Percentiles rank a stretch among this genome's conserved stretches.
These are phyloP conservation scores for Diaporthe humulicola DNA, from an alignment of 2,329 filamentous ascomycete species.

Conservation along the genomic window DNA sequence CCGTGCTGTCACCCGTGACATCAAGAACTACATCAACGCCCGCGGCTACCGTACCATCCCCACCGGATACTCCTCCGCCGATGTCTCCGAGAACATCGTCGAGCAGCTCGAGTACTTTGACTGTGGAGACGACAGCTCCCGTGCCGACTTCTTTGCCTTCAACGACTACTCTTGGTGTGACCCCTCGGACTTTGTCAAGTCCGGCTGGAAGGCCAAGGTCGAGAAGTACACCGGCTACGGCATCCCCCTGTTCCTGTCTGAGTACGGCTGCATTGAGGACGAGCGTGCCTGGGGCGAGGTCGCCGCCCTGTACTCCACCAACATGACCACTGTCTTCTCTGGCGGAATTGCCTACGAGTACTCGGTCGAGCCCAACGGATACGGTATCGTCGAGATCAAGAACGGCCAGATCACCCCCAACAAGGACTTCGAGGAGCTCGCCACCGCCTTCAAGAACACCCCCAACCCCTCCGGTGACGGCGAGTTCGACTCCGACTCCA, in stretches of 20 bases:
- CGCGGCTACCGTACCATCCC: slow-evolving; percentile 75
- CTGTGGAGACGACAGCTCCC: slow-evolving; percentile 86
- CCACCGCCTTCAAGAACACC: slow-evolving; percentile 62
- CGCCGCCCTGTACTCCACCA: slow-evolving; percentile 78
- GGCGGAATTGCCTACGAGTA: slow-evolving; percentile 98
- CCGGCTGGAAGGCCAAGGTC: slow-evolving; percentile 91
- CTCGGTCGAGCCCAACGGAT: slow-evolving; percentile 82
- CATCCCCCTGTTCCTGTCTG: slow-evolving; percentile 92
- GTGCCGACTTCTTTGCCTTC: slow-evolving; percentile 85
- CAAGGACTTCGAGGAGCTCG: slow-evolving; percentile 72
- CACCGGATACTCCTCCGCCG: slow-evolving; percentile 83
- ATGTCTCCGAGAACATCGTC: slow-evolving; percentile 86
- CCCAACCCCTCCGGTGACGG: slow-evolving; percentile 65
- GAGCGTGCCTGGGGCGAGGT: slow-evolving; percentile 87
- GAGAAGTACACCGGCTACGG: slow-evolving; percentile 89
- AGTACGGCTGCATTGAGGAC: slow-evolving; percentile 91
- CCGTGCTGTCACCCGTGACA: slow-evolving; percentile 84
- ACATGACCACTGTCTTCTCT: slow-evolving; percentile 94
- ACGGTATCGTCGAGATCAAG: slow-evolving; percentile 80
- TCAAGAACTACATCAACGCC: slow-evolving; percentile 76
- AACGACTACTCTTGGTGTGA: slow-evolving; percentile 93
- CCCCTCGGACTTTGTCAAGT: slow-evolving; percentile 73
- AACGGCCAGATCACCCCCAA: slow-evolving; percentile 68
- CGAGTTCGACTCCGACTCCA: slow-evolving; percentile 63
- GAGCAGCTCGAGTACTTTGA: slow-evolving; percentile 94